Base-by-base conservation (phyloP, 192 early-diverging fungal species). In the Coemansia sp. region DNA sequence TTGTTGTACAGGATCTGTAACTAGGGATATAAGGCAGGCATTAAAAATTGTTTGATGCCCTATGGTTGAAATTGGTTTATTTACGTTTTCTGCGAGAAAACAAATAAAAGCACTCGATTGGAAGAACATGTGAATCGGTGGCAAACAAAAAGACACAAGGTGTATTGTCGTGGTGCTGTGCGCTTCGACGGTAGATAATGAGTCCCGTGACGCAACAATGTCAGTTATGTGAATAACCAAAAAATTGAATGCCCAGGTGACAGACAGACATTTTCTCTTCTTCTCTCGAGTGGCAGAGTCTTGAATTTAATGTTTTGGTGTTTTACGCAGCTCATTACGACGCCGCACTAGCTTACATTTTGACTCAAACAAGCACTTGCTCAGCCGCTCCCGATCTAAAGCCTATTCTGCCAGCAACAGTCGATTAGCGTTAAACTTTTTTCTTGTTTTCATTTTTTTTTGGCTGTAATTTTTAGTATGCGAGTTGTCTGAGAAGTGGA, bases 131-230 rank as follows among this genome's bases (percentile, higher is more conserved):
- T 56, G 29, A 56, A 56, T 37, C 15, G 27, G 55, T 56, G 55
- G 55, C 55, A 22, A 56, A 56, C 51, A 25, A 7, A 11, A 4
- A 9, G 27, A 55, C n/a, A 25, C 14, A 55, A 32, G 5, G 1
- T 8, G 9, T 19, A 19, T 38, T 56, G 7, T 56, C 7, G 15
- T 38, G 1, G 17, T 56, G 55, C 55, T 56, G 55, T 56, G 55
- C 55, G 55, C 55, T 56, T 56, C 55, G 55, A 56, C 55, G 9
- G 55, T 37, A 38, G 37, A 56, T 56, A 56, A 56, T 56, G 55
- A 27, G 12, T 17, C 48, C 19, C 48, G 15, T 49, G 15, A 21
- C 12, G 2, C 8, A 19, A 49, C 48, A 49, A 49, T 49, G 17
- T 19, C 19, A 37, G 55, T 37, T 56, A 56, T 56, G 2, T 10